phyloP scores from a whole-genome alignment of 345 rosid species.

The Psidium guajava region DNA sequence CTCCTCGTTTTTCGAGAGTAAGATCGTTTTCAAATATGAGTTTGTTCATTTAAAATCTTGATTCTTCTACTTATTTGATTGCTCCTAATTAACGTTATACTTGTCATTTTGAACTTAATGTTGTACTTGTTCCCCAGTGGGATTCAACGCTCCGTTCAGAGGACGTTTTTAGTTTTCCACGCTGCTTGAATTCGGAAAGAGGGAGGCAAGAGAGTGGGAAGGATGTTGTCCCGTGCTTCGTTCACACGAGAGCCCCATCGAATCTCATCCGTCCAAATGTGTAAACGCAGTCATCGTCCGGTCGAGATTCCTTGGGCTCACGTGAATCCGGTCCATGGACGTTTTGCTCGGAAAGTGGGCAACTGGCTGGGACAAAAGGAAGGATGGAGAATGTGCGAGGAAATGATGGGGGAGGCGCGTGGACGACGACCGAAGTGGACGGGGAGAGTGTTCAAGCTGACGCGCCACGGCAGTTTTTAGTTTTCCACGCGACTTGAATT shows the following conservation, averaged over 20 bases:
- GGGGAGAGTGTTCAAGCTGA: not conserved
- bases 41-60: no score
- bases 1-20: no score
- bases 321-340: accelerated
- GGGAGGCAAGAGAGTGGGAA: not conserved
- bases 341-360: not conserved
- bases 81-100: no score
- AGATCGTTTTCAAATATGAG: no score
- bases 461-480: not conserved
- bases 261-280: not conserved
- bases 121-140: not conserved
- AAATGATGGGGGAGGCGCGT: not conserved
- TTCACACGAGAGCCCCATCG: not conserved
- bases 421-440: not conserved
- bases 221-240: not conserved
- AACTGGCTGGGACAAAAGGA: not conserved
- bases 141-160: not conserved
- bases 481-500: no score
- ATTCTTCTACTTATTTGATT: no score
- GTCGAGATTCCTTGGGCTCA: not conserved
- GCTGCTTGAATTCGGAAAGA: not conserved
- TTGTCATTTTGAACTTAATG: no score
- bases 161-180: not conserved
- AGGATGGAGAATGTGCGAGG: not conserved
- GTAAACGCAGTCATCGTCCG: not conserved